A percentile compares a stretch with the other conserved stretches of the same genome.
These are phyloP conservation scores for Anthracocystis walkeri DNA, from an alignment of 1,284 basidiomycete genomes.

Conservation along the genomic window DNA sequence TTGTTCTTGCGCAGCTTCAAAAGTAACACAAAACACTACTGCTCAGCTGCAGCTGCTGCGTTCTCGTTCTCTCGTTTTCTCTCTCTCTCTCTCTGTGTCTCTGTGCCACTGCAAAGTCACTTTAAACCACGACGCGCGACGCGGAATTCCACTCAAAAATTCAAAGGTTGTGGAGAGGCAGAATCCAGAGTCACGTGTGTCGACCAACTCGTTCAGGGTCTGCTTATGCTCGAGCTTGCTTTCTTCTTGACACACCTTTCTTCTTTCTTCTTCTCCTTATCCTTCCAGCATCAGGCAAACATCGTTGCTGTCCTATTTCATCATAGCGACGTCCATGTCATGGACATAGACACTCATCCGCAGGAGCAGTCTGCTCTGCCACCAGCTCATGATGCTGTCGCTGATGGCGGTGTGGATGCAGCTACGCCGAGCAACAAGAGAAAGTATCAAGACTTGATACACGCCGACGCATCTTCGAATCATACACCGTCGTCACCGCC, in stretches of 20 bases:
- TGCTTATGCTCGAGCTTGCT: neutral
- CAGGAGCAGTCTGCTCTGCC: neutral
- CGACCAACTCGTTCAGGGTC: slow-evolving; percentile 5
- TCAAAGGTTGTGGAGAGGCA: slow-evolving; percentile 11
- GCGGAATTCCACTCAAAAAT: slow-evolving; percentile 3
- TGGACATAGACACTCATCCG: slow-evolving; percentile 19
- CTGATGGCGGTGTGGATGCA: neutral
- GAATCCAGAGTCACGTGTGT: slow-evolving; percentile 20
- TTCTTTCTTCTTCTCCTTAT: slow-evolving; percentile 2
- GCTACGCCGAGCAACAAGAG: slow-evolving; percentile 20
- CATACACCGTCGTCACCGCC: slow-evolving; percentile 13
- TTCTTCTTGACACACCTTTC: no score
- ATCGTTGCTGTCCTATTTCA: no score
- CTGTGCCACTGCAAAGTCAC: slow-evolving; percentile 1
- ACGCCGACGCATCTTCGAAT: slow-evolving; percentile 8
- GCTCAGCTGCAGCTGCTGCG: no score
- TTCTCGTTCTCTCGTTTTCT: no score
- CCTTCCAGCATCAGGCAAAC: neutral
- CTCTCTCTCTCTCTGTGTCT: neutral
- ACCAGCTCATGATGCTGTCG: neutral
- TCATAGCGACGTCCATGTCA: slow-evolving; percentile 13
- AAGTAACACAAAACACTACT: slow-evolving; percentile 24
- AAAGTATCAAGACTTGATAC: slow-evolving; percentile 32
- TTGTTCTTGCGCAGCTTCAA: slow-evolving; percentile 15
- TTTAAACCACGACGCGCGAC: slow-evolving; percentile 36